Evolutionary conservation across 306 rosid genomes (phyloP), one percentile per base, ranked within the genome.

Genomic region (Cicer cuneatum): DNA sequence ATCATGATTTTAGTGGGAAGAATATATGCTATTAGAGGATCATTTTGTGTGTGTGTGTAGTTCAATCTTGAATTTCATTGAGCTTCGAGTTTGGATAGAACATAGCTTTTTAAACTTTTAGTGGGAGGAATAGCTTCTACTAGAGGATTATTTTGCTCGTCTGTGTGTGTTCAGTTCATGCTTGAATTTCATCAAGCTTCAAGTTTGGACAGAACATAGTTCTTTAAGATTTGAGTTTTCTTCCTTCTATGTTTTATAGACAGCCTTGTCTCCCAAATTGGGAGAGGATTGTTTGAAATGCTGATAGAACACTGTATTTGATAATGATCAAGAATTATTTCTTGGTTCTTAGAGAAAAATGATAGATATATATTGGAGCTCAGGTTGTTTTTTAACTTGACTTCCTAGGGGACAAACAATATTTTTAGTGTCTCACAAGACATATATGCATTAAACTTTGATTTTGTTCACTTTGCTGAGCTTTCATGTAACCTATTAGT

Each of bases 261-360:
- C 1, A 57, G 63, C n/a, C 8, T 24, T 57, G 40, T 39, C 63
- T 57, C 8, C 63, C 6, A 1, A 57, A 57, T 24, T 61, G 24
- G 13, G 24, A 37, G 11, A 35, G 13, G 33, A 13, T 74, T 39
- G 29, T 14, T 53, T 54, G 33, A 43, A 29, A 15, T 45, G n/a
- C 21, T 39, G 8, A 11, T 19, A 60, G 29, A 67, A 67, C 51
- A 42, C 18, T 47, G 29, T 58, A 11, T 10, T 56, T 56, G 4
- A 33, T 45, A 18, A 8, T 7, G 8, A 38, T 43, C 57, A 11
- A 14, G 16, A 24, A 52, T 51, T 52, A 15, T 66, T 10, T 14
- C 57, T 73, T 73, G 14, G 16, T 80, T 66, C 42, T 42, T 14
- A 29, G 42, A 68, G 66, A 47, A 73, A 73, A 10, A 59, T 29